Percentiles rank a stretch among this genome's conserved stretches.
Conservation (phyloP, 768 basidiomycete genomes). For the Mycena leptocephala region DNA sequence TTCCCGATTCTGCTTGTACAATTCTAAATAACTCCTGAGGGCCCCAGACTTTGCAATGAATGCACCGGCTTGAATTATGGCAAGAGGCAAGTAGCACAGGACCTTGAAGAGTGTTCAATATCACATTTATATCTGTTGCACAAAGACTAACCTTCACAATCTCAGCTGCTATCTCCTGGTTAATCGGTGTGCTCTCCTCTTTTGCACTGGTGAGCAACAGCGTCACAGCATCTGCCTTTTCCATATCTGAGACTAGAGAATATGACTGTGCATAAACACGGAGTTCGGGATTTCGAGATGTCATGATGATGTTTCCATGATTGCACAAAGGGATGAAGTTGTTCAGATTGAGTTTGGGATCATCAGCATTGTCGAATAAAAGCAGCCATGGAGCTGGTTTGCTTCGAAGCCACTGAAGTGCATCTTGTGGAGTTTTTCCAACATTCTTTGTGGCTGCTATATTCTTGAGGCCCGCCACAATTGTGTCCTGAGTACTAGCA, state of each 20-base stretch:
- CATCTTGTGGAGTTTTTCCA: constrained; percentile 1
- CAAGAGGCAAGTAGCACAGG: no score
- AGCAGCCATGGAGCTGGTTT: background rate
- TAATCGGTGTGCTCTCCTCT: background rate
- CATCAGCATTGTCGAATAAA: constrained; percentile 24
- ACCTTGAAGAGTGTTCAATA: no score
- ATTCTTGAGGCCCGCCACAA: constrained; percentile 17
- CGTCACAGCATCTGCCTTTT: constrained; percentile 14
- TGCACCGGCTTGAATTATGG: no score
- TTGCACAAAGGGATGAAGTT: constrained; percentile 11
- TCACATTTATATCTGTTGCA: background rate
- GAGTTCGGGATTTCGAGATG: constrained; percentile 23
- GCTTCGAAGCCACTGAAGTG: background rate
- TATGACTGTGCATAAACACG: background rate
- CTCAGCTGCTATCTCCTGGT: background rate
- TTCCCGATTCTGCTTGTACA: no score
- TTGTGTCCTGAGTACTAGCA: constrained; percentile 7
- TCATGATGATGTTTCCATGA: constrained; percentile 31
- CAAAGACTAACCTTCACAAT: constrained; percentile 23
- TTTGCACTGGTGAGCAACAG: constrained; percentile 11
- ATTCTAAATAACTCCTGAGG: no score
- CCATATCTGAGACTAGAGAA: background rate
- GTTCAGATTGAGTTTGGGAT: constrained; percentile 8
- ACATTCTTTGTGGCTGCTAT: constrained; percentile 9
- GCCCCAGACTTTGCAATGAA: no score